phyloP scores from a whole-genome alignment of 257 asterid genomes.

The Striga asiatica region DNA sequence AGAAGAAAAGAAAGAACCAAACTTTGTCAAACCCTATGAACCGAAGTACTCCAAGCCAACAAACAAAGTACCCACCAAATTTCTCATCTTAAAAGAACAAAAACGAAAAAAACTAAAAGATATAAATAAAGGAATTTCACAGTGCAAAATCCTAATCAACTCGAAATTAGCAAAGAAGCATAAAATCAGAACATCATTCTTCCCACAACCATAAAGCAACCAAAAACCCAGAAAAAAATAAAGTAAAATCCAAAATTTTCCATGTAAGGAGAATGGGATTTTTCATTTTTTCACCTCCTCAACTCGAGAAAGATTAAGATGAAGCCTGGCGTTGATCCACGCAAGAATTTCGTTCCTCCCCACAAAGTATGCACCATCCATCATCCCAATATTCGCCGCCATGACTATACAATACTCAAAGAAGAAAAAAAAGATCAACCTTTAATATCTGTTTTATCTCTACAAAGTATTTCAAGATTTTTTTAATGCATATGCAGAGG shows the following conservation, averaged over 20 bases:
- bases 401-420: slow-evolving; percentile 18
- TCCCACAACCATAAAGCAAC: background rate
- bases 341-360: slow-evolving; percentile 90
- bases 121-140: too few relatives aligned
- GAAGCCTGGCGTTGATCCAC: slow-evolving; percentile 85
- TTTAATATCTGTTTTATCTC: background rate
- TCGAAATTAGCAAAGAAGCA: background rate
- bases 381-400: slow-evolving; percentile 87
- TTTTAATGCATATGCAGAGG: background rate
- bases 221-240: background rate
- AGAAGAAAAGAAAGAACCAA: background rate
- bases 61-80: background rate
- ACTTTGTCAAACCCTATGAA: background rate
- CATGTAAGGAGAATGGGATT: background rate
- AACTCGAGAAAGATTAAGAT: slow-evolving; percentile 70
- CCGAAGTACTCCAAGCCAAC: background rate
- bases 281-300: slow-evolving; percentile 53
- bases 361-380: slow-evolving; percentile 92
- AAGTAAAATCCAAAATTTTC: background rate
- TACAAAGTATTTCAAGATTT: background rate
- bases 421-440: background rate
- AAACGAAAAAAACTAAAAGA: background rate
- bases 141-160: background rate
- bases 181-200: background rate
- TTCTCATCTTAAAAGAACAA: background rate